phyloP scores from a whole-genome alignment of 1,139 yeast species.

The Hyphopichia wangnamkhiaoensis region DNA sequence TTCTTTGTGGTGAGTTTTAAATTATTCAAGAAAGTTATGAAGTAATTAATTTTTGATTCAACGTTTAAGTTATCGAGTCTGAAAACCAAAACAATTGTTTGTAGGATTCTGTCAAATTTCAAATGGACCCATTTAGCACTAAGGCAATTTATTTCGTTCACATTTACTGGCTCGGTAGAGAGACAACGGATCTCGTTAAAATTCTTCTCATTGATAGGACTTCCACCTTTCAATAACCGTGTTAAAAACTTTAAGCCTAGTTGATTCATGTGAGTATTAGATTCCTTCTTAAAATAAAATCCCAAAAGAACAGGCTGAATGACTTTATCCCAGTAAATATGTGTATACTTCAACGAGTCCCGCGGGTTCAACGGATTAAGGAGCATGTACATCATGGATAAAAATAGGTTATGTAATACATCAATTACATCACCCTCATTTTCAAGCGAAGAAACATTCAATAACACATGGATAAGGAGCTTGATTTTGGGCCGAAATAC shows the following conservation, averaged over 20 bases:
- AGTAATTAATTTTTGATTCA: constrained; percentile 28
- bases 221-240: constrained; percentile 23
- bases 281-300: constrained; percentile 34
- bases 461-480: constrained; percentile 30
- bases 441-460: constrained; percentile 23
- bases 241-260: constrained; percentile 27
- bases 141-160: constrained; percentile 33
- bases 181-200: constrained; percentile 34
- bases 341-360: constrained; percentile 25
- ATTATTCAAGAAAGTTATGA: constrained; percentile 26
- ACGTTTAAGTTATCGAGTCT: constrained; percentile 22
- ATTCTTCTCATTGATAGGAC: constrained; percentile 20
- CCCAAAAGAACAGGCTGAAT: constrained; percentile 32
- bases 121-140: constrained; percentile 36
- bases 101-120: constrained; percentile 34
- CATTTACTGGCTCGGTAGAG: constrained; percentile 30
- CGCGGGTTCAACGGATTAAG: constrained; percentile 24
- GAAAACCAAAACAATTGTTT: constrained; percentile 23
- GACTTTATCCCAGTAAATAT: constrained; percentile 41
- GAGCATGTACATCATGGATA: constrained; percentile 35
- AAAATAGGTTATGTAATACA: constrained; percentile 29
- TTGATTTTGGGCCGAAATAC: constrained; percentile 28
- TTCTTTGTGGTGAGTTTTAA: constrained; percentile 29
- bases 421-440: constrained; percentile 28
- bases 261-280: constrained; percentile 22